Evolutionary conservation across 2,329 filamentous ascomycete species (phyloP).

Genomic region (Stenocarpella maydis): DNA sequence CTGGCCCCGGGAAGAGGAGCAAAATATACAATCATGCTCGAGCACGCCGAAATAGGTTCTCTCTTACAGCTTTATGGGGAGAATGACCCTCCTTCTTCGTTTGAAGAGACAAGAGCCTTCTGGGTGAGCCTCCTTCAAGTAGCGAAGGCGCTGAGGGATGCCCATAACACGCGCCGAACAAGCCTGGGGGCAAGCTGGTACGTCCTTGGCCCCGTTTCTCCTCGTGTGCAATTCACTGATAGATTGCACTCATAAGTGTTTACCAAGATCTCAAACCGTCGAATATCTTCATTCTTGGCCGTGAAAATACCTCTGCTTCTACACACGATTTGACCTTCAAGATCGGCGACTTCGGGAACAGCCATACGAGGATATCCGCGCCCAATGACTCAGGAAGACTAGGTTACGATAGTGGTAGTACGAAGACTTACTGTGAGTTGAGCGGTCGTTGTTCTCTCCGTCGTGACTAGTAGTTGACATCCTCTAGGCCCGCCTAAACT

Average conservation of each 20-base stretch:
- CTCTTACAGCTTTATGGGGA: not conserved
- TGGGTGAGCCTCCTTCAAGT: not conserved
- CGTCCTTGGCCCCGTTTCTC: not conserved
- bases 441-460: not conserved
- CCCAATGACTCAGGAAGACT: not conserved
- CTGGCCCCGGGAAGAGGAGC: not conserved
- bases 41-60: not conserved
- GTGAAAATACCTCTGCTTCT: fast-evolving
- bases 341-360: conserved; percentile 11
- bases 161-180: not conserved
- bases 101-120: not conserved
- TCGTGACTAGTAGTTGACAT: not conserved
- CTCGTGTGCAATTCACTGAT: not conserved
- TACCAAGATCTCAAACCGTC: conserved; percentile 19
- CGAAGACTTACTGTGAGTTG: not conserved
- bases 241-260: not conserved
- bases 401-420: not conserved
- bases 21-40: not conserved
- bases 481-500: not conserved
- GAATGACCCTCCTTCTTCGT: not conserved
- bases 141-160: not conserved
- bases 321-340: not conserved
- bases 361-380: not conserved
- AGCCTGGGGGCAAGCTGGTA: not conserved
- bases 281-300: not conserved